Evolutionary conservation across 2,329 filamentous ascomycete genomes (phyloP), one percentile per base, ranked within the genome.

Genomic region (Zymoseptoria brevis): DNA sequence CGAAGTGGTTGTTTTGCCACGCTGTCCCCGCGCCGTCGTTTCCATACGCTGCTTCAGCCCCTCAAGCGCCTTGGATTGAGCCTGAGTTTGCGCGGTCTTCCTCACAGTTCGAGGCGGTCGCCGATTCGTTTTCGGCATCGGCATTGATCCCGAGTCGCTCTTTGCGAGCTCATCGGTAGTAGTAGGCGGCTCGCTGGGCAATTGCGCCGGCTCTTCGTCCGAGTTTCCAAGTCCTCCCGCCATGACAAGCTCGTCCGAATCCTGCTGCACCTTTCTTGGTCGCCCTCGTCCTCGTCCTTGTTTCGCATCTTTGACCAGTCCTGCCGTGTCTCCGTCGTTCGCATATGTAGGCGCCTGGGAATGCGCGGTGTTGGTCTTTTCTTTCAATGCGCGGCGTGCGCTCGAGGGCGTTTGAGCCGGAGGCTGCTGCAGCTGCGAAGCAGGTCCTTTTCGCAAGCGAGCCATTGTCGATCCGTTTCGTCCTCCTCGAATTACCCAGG

Each of bases 21-120:
- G 63, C 56, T 63, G 61, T 16, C 59, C 61, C 57, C 61, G 61
- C 45, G 66, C 64, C 4, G 68, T 69, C 35, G 68, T 68, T 45
- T 69, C 64, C 67, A 72, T 71, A 19, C 71, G 67, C 62, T 67
- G 62, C 60, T 69, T 72, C 61, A 75, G 54, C n/a, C 66, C 68
- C 24, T 72, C 66, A 50, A 73, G 53, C 2, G 70, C 70, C 30
- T 65, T 66, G 30, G 53, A 67, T 41, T 71, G 67, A 50, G 62
- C 67, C 53, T 68, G 62, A 26, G 59, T 69, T 21, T 62, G 67
- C 48, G 62, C 62, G 7, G 66, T 55, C 69, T 71, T 69, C 53
- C 62, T 63, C 29, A 60, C 60, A n/a, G 64, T 64, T 8, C 69
- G 59, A 16, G 65, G 57, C 16, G 66, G 67, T 24, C 68, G 57